Evolutionary conservation across 805 yeast genomes (phyloP).

Genomic region (Candida oleophila): DNA sequence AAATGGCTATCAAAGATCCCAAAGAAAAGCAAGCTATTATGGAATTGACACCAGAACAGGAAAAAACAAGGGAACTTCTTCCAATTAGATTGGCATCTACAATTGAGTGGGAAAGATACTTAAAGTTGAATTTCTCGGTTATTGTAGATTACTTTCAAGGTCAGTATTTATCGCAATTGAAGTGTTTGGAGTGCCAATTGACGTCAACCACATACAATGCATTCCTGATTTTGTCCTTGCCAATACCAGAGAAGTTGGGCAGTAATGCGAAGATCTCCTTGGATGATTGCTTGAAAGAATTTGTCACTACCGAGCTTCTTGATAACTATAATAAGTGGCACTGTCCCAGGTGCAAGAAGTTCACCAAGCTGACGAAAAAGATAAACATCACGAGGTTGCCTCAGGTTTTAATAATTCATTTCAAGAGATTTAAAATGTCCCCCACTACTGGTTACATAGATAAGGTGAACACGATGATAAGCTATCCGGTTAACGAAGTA

Average conservation of each 20-base stretch:
- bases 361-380: conserved; percentile 64
- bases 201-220: conserved; percentile 88
- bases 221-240: conserved; percentile 75
- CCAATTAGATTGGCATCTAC: conserved; percentile 81
- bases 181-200: conserved; percentile 66
- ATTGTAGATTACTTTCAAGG: conserved; percentile 86
- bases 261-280: conserved; percentile 33
- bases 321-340: conserved; percentile 82
- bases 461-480: conserved; percentile 64
- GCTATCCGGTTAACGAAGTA: conserved; percentile 56
- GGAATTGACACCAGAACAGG: conserved; percentile 59
- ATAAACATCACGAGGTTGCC: conserved; percentile 79
- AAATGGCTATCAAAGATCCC: conserved; percentile 37
- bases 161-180: conserved; percentile 76
- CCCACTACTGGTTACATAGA: conserved; percentile 43
- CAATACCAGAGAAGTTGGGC: conserved; percentile 56
- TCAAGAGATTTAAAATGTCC: conserved; percentile 68
- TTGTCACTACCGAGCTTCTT: conserved; percentile 69
- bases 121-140: conserved; percentile 73
- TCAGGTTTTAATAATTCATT: conserved; percentile 72
- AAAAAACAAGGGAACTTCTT: conserved; percentile 64
- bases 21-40: conserved; percentile 40
- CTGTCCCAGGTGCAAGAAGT: conserved; percentile 72
- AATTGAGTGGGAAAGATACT: conserved; percentile 88
- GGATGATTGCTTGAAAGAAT: conserved; percentile 71